These are phyloP conservation scores for Abortiporus biennis DNA, from an alignment of 1,284 basidiomycete species.

Conservation along the genomic window DNA sequence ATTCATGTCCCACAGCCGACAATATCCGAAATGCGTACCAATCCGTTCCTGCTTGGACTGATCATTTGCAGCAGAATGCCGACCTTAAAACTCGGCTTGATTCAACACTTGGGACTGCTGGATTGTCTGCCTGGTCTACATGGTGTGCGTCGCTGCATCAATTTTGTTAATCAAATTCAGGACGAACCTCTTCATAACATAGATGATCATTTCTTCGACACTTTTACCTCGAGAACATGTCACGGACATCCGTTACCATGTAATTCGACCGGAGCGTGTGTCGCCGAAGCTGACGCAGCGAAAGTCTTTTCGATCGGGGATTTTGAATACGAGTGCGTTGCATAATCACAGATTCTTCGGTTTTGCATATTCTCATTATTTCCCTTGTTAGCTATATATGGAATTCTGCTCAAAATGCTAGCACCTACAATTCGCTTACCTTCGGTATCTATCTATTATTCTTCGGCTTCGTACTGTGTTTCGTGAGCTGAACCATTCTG, in stretches of 20 bases:
- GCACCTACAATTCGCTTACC: constrained; percentile 39
- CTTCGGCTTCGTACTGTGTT: background rate
- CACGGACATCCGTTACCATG: constrained; percentile 43
- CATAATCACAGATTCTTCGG: background rate
- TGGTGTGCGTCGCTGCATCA: constrained; percentile 25
- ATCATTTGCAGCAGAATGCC: constrained; percentile 38
- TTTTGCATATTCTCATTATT: background rate
- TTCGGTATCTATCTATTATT: constrained; percentile 30
- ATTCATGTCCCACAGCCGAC: constrained; percentile 41
- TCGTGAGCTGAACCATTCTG: background rate
- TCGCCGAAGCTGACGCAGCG: constrained; percentile 36
- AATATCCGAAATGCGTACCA: constrained; percentile 38
- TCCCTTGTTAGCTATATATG: constrained; percentile 40
- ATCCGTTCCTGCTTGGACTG: constrained; percentile 41
- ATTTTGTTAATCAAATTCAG: background rate
- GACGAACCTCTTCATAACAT: background rate
- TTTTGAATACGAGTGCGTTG: constrained; percentile 44
- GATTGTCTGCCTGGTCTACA: constrained; percentile 37
- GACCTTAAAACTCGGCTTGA: constrained; percentile 36
- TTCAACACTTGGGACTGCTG: constrained; percentile 38
- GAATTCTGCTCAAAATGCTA: constrained; percentile 38
- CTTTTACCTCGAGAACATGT: constrained; percentile 44
- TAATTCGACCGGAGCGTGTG: constrained; percentile 37
- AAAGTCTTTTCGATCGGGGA: constrained; percentile 38
- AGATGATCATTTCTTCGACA: constrained; percentile 42